Evolutionary conservation across 2,329 filamentous ascomycete species (phyloP).

Genomic region (Alternaria arbusti): DNA sequence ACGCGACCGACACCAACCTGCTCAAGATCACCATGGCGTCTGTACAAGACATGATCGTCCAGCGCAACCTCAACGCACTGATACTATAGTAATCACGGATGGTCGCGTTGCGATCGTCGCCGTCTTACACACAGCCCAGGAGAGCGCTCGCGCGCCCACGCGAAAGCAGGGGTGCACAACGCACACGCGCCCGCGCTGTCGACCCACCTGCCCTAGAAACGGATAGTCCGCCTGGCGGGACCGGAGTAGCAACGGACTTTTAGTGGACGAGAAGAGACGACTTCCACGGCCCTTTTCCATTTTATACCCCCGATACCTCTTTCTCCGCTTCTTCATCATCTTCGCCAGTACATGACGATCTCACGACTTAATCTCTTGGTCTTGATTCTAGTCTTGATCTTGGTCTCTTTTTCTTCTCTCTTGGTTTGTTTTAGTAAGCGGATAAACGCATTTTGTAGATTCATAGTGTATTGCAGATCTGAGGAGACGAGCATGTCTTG

Average conservation of each 20-base stretch:
- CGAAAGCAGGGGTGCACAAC: background rate
- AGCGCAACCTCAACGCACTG: constrained; percentile 58
- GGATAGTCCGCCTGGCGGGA: background rate
- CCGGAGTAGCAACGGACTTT: constrained; percentile 3
- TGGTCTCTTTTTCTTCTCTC: background rate
- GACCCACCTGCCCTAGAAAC: background rate
- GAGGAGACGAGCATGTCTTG: constrained; percentile 3
- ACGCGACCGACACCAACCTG: constrained; percentile 59
- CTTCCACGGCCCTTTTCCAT: constrained; percentile 20
- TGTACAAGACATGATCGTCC: constrained; percentile 62
- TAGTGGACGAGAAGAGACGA: constrained; percentile 10
- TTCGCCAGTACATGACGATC: constrained; percentile 26
- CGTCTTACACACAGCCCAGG: background rate
- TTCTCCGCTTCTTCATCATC: constrained; percentile 21
- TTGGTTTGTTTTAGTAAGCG: constrained; percentile 8
- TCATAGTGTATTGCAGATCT: constrained; percentile 6
- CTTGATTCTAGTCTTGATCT: constrained; percentile 2
- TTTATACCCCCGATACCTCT: constrained; percentile 40
- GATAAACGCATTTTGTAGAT: constrained; percentile 11
- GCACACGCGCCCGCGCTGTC: constrained; percentile 3
- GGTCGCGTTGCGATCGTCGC: background rate
- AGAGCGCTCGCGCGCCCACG: background rate
- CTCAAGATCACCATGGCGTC: constrained; percentile 65
- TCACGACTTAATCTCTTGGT: constrained; percentile 26
- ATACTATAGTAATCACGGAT: constrained; percentile 46